Evolutionary conservation across 441 rosid genomes (phyloP), one percentile per base, ranked within the genome.

Genomic region (Jatropha multifida): DNA sequence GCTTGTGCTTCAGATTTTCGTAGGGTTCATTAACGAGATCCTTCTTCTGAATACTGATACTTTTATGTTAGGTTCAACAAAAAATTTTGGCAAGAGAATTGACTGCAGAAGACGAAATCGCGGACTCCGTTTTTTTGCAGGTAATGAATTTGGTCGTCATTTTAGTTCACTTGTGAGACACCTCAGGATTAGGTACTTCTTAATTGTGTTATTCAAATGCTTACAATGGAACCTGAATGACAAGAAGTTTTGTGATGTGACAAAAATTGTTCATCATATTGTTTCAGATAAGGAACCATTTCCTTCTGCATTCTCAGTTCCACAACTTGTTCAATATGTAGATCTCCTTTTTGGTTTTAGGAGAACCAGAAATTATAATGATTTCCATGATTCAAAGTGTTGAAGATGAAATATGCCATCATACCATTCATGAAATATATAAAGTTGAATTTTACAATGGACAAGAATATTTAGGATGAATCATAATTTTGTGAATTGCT

Each of bases 71-170:
- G 99, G 84, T 90, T 84, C 99, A 93, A 77, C 86, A 86, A 74
- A 93, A 83, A 82, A 87, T 90, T 65, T 80, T 79, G 74, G 84
- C 83, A 13, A 86, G 99, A 79, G 94, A 87, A 69, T 70, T 85
- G 55, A 89, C 94, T 0, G 87, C 73, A n/a, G 99, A 95, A 76
- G 99, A 93, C 79, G 97, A 92, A 85, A 95, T 95, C 44, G 96
- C 96, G 1, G 98, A 95, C 81, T 86, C 95, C 14, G 97, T 95
- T 65, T 95, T 95, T 63, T 80, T 93, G 79, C 95, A 95, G 98
- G 99, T 81, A 46, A 18, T 26, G 14, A 42, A 41, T 32, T 18
- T 20, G 8, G 14, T 42, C 46, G 4, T 71, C 51, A 40, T 40
- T 46, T 60, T 27, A 13, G 61, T 46, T 17, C 4, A 27, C 10